Evolutionary conservation across 1,284 basidiomycete genomes (phyloP), one percentile per base, ranked within the genome.

Genomic region (Naganishia liquefaciens): DNA sequence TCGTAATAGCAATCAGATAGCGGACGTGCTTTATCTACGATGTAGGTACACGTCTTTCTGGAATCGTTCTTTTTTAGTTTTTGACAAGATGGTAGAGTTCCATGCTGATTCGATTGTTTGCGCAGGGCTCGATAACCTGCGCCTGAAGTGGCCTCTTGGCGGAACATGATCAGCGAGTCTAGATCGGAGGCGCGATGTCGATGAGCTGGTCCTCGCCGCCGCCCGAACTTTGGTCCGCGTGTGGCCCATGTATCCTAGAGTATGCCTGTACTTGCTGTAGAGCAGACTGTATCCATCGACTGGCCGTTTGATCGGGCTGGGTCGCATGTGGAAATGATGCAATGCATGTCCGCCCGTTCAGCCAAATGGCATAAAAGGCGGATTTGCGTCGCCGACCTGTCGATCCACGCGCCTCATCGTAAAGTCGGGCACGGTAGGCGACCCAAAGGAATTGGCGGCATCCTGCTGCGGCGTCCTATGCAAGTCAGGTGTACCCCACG

Each of bases 21-120:
- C 93, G 21, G 93, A 97, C 75, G 82, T 98, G 69, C 81, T 98
- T 30, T 98, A 97, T 76, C 88, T 94, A 82, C 86, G 95, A 53
- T 98, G 77, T 79, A 60, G 70, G 77, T 76, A 27, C 7, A 11
- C 39, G 15, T n/a, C 28, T 42, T 52, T 67, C 46, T 68, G 63
- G 37, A 39, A 17, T 39, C 17, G 39, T 33, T 53, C 30, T 25
- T 44, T 55, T 30, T 43, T 51, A 19, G 21, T 19, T 17, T 47
- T 30, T 28, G 4, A 44, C 40, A 40, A 43, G 21, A 27, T 40
- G 25, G 21, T 44, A n/a, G 7, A 13, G 13, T 19, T 15, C 17
- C 46, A 27, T n/a, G 7, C 46, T 50, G 13, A 50, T 49, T 33
- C 23, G 25, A 11, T 17, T 42, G 11, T 39, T 21, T 19, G 39